Base-by-base conservation (phyloP, 305 asterid genomes). In the Ilex paraguariensis region DNA sequence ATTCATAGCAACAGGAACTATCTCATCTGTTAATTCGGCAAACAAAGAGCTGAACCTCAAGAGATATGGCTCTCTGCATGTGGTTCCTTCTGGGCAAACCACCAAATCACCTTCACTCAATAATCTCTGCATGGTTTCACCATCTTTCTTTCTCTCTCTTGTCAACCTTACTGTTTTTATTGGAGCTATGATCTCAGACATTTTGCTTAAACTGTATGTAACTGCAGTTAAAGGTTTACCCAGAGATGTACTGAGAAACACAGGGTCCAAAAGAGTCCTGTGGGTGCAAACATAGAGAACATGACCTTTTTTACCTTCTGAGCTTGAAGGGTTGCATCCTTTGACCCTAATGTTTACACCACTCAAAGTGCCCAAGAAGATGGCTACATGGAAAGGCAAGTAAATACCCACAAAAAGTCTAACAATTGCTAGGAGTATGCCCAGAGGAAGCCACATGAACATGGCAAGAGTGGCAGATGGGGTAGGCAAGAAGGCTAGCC, bases 81-180 rank as follows among this genome's bases (percentile, higher is more conserved):
- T 90, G n/a, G 98, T 92, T 8, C 97, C 97, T 72, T 92, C 98
- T 0, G 98, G 98, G 42, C 94, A 92, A 2, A 92, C 87, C 30
- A 92, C 95, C 21, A 92, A 65, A 50, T 92, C 97, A 0, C 95
- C 98, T 59, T 91, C 94, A 0, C 72, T 48, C 8, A 92, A 66
- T 31, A 85, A 62, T 61, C 21, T 70, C 59, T 77, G 75, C 86
- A 92, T 92, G 9, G 78, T 76, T 12, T 73, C 79, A 0, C 81
- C 87, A 57, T 92, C 98, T 33, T 54, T 69, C 13, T 42, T 33
- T 3, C 97, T 54, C 66, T 90, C 85, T 49, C 98, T 64, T 16
- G 86, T 85, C 11, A 92, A 63, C 14, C 96, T 61, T 0, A 86
- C 90, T 0, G 97, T 92, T 60, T 56, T 71, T 0, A 92, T 87